Evolutionary conservation across 371 early-diverging fungal genomes (phyloP).

Genomic region (Blastocladiella emersonii): DNA sequence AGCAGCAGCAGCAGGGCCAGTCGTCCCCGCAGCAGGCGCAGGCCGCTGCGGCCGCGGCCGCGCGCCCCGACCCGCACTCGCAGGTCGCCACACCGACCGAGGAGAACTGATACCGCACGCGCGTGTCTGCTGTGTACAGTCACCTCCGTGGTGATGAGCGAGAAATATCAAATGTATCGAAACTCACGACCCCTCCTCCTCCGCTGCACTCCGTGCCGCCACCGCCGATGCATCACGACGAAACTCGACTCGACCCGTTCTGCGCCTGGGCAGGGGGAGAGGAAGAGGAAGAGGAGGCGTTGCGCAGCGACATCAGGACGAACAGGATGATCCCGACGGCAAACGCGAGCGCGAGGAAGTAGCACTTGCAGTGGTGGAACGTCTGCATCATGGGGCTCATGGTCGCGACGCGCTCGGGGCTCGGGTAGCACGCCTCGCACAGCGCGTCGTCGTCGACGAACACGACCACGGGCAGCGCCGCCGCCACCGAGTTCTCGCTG

Average conservation of each 20-base stretch:
- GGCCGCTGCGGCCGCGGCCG: too few species aligned
- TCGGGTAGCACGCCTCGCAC: slow-evolving; percentile 33
- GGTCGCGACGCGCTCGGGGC: slow-evolving; percentile 8
- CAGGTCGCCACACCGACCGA: too few species aligned
- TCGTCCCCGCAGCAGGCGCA: too few species aligned
- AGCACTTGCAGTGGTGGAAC: slow-evolving; percentile 27
- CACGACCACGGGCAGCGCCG: slow-evolving; percentile 4
- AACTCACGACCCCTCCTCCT: too few species aligned
- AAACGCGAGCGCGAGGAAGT: slow-evolving; percentile 1
- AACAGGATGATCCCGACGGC: not conserved
- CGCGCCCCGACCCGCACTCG: too few species aligned
- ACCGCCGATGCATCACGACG: too few species aligned
- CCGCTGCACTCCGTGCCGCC: too few species aligned
- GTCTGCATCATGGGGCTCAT: slow-evolving; percentile 11
- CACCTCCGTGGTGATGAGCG: too few species aligned
- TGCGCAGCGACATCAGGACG: not conserved
- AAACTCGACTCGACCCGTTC: not conserved
- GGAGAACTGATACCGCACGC: too few species aligned
- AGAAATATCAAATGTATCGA: too few species aligned
- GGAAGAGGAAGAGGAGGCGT: not conserved
- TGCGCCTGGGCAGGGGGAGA: not conserved
- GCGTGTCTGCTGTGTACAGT: too few species aligned
- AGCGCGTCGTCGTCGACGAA: slow-evolving; percentile 18
- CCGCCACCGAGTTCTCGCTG: slow-evolving; percentile 2
- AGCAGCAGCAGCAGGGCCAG: too few species aligned